Percentiles rank a stretch among this genome's conserved stretches.
phyloP scores from a whole-genome alignment of 805 yeast genomes.

The Pichia sporocuriosa region DNA sequence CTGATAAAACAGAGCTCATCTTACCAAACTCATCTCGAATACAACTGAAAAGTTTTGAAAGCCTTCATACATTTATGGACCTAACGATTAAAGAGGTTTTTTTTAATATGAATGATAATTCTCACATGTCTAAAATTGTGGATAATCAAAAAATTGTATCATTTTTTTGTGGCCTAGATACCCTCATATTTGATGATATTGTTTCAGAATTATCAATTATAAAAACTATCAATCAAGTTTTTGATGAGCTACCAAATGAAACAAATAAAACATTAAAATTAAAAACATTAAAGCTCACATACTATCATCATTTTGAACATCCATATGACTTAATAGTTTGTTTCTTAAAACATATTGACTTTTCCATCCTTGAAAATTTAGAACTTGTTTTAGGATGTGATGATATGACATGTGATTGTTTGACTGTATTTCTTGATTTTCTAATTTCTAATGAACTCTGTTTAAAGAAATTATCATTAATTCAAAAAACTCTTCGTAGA shows the following conservation, averaged over 20 bases:
- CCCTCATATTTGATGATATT: conserved; percentile 24
- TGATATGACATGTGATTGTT: conserved; percentile 38
- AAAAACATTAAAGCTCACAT: conserved; percentile 33
- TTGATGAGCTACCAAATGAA: neutral
- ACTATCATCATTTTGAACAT: conserved; percentile 41
- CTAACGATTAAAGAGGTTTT: conserved; percentile 1
- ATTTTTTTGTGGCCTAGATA: no score
- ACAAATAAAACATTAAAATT: conserved; percentile 17
- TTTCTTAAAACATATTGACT: conserved; percentile 28
- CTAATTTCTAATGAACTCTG: conserved; percentile 21
- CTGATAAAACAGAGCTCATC: neutral
- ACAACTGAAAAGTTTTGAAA: conserved; percentile 12
- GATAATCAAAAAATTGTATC: no score
- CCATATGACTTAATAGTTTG: conserved; percentile 11
- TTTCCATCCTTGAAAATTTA: conserved; percentile 31
- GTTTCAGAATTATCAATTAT: conserved; percentile 30
- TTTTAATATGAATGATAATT: neutral
- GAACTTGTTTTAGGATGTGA: conserved; percentile 54
- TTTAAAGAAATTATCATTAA: conserved; percentile 33
- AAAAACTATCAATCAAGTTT: conserved; percentile 16
- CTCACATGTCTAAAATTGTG: no score
- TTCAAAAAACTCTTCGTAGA: conserved; percentile 28
- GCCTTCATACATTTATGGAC: no score
- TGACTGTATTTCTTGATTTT: conserved; percentile 32
- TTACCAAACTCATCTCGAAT: conserved; percentile 7